A percentile compares a stretch with the other conserved stretches of the same genome.
These are phyloP conservation scores for Thuja plicata DNA, from an alignment of 83 land plant species.

Conservation along the genomic window DNA sequence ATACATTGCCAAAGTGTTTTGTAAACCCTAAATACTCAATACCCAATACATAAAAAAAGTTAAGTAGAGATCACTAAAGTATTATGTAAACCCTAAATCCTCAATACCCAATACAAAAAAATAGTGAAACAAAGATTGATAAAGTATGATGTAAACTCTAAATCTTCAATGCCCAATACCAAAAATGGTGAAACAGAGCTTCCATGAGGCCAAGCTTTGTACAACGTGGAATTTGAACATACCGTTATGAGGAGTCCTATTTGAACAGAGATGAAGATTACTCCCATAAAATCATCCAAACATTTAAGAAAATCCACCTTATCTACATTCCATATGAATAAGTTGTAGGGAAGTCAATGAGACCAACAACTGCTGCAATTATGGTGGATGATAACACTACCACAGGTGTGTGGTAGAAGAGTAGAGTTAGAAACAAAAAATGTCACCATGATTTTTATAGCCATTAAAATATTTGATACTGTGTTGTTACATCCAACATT, in stretches of 20 bases:
- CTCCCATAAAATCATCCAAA: slow-evolving; percentile 73
- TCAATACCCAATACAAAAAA: too few relatives aligned
- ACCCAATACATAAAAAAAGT: too few relatives aligned
- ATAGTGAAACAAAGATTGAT: too few relatives aligned
- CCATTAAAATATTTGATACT: slow-evolving; percentile 58
- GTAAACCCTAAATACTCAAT: background rate
- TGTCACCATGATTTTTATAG: slow-evolving; percentile 42
- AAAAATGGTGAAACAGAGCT: too few relatives aligned
- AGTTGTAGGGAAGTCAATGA: slow-evolving; percentile 41
- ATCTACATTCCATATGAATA: slow-evolving; percentile 77
- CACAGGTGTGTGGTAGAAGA: slow-evolving; percentile 53
- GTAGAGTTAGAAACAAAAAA: slow-evolving; percentile 37
- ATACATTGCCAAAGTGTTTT: background rate
- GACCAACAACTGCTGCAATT: slow-evolving; percentile 48
- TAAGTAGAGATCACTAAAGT: too few relatives aligned
- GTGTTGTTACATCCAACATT: too few relatives aligned
- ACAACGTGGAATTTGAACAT: background rate
- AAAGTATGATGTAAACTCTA: too few relatives aligned
- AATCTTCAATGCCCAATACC: too few relatives aligned
- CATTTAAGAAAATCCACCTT: slow-evolving; percentile 80
- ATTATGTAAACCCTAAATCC: too few relatives aligned
- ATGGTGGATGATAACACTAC: slow-evolving; percentile 53
- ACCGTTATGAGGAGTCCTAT: slow-evolving; percentile 80
- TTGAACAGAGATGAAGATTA: slow-evolving; percentile 77
- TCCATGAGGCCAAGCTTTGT: background rate